Conservation (phyloP, 768 basidiomycete species). For the Erythrobasidium yunnanense region DNA sequence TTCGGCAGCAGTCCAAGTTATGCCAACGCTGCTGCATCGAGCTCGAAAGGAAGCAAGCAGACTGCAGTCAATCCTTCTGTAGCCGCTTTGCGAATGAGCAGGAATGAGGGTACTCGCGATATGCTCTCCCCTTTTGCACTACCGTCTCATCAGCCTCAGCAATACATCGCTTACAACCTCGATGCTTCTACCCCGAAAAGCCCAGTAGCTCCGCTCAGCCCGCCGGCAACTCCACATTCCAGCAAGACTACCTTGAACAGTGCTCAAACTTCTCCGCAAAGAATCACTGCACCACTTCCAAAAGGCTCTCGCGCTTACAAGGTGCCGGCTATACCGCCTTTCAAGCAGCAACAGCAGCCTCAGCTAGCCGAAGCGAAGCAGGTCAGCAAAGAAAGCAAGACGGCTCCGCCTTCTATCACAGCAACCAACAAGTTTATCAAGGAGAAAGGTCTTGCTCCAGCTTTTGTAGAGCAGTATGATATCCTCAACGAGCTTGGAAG, state of each 20-base stretch:
- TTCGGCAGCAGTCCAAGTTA: no score
- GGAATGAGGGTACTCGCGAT: no score
- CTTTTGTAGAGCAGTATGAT: slow-evolving; percentile 39
- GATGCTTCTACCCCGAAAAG: neutral
- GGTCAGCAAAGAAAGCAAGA: neutral
- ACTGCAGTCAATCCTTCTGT: no score
- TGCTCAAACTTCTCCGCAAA: no score
- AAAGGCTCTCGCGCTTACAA: neutral
- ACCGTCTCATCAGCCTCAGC: neutral
- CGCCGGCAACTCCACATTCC: no score
- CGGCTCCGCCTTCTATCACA: neutral
- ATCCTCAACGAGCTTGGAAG: slow-evolving; percentile 53
- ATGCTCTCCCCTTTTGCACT: slow-evolving; percentile 6
- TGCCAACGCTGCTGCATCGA: no score
- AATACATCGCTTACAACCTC: slow-evolving; percentile 18
- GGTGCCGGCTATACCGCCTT: neutral
- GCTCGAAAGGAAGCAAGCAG: no score
- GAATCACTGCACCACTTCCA: no score
- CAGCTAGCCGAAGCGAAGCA: neutral
- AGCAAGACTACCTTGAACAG: no score
- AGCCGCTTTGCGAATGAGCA: no score
- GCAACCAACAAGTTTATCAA: slow-evolving; percentile 13
- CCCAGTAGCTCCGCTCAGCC: neutral
- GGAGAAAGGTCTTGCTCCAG: slow-evolving; percentile 31
- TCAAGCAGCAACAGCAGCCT: neutral